Evolutionary conservation across 352 stramenopile species (phyloP).

Genomic region (Blastocystis sp.): DNA sequence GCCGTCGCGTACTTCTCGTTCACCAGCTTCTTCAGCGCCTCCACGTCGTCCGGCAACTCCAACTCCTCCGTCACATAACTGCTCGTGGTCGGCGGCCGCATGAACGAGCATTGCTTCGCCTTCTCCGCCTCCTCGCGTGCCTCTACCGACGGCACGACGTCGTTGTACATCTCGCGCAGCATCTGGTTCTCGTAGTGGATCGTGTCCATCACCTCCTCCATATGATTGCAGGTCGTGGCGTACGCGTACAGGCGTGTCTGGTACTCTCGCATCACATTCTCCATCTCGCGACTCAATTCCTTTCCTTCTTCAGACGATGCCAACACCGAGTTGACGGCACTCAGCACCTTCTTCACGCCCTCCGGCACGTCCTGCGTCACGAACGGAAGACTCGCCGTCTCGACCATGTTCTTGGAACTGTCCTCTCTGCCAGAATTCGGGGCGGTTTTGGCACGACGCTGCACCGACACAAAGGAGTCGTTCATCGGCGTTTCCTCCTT

Average conservation of each 20-base stretch:
- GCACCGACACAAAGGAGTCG: not conserved
- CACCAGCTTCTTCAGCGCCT: slow-evolving; percentile 61
- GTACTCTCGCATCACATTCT: not conserved
- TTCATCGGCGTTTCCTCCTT: not conserved
- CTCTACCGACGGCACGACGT: not conserved
- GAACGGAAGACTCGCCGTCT: no score
- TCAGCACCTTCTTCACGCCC: not conserved
- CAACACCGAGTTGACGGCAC: not conserved
- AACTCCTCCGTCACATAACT: not conserved
- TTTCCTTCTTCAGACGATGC: not conserved
- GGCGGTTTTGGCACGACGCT: not conserved
- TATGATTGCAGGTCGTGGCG: not conserved
- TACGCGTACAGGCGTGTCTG: not conserved
- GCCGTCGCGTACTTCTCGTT: slow-evolving; percentile 58
- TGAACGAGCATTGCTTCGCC: not conserved
- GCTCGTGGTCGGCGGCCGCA: not conserved
- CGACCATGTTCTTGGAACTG: not conserved
- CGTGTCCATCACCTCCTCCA: not conserved
- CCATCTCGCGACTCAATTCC: not conserved
- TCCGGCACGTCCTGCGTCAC: not conserved
- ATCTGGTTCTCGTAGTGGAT: slow-evolving; percentile 68
- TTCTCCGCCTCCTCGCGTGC: not conserved
- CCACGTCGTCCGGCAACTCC: slow-evolving; percentile 37
- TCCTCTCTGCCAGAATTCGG: not conserved
- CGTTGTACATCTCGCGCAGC: slow-evolving; percentile 47